Evolutionary conservation across 306 rosid species (phyloP).

Genomic region (Fragaria ananassa): DNA sequence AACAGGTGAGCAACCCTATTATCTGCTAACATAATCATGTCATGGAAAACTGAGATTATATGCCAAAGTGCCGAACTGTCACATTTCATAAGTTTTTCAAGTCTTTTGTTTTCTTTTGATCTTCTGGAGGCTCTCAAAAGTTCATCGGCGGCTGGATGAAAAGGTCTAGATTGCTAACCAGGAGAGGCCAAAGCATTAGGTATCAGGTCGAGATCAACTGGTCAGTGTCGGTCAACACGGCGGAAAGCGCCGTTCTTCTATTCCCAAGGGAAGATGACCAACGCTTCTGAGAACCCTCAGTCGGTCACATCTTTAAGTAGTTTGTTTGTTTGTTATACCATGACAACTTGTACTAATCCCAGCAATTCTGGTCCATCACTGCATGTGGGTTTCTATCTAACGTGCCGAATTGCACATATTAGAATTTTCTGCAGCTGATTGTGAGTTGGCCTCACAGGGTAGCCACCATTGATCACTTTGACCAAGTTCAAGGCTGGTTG

Average conservation of each 20-base stretch:
- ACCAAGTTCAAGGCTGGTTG: slow-evolving; percentile 5
- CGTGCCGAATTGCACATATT: neutral
- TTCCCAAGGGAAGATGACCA: neutral
- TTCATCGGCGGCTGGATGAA: neutral
- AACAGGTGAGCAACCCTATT: slow-evolving; percentile 25
- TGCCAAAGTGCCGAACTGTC: neutral
- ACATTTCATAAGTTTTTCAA: neutral
- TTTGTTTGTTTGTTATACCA: neutral
- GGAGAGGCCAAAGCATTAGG: neutral
- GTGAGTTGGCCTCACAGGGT: neutral
- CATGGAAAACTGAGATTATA: neutral
- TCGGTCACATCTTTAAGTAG: neutral
- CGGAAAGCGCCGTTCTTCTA: neutral
- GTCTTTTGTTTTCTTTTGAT: neutral
- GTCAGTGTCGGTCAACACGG: neutral
- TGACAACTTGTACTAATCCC: neutral
- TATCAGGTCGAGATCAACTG: neutral
- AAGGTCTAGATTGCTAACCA: neutral
- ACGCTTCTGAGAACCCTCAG: neutral
- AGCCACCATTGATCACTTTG: neutral
- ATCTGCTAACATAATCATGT: neutral
- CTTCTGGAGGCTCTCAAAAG: neutral
- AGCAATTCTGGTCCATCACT: neutral
- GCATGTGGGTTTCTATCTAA: neutral
- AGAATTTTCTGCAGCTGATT: slow-evolving; percentile 6